phyloP scores from a whole-genome alignment of 108 stramenopile genomes.

The Pseudonitzschia multiseries region DNA sequence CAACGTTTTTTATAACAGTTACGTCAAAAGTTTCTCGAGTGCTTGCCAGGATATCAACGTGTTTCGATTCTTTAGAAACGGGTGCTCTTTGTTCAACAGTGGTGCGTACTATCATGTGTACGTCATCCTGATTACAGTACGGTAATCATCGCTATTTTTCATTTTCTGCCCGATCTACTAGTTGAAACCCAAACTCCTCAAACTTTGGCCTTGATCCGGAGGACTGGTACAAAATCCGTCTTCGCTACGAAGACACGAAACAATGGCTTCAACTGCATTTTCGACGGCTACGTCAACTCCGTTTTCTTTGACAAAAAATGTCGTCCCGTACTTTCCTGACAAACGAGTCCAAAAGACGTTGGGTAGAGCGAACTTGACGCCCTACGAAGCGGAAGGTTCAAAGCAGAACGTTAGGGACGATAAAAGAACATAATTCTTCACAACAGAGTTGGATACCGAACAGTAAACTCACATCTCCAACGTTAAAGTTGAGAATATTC shows the following conservation, averaged over 20 bases:
- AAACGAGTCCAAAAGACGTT: constrained; percentile 90
- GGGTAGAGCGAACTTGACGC: constrained; percentile 70
- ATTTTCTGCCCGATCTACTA: neutral
- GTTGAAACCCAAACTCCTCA: constrained; percentile 62
- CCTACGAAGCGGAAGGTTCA: constrained; percentile 8
- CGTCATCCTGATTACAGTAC: no score
- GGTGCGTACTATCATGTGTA: no score
- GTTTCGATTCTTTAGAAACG: no score
- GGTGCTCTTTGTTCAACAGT: no score
- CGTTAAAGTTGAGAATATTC: constrained; percentile 87
- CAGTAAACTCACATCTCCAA: constrained; percentile 60
- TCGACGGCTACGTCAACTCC: constrained; percentile 81
- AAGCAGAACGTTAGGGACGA: constrained; percentile 13
- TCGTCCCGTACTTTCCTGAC: constrained; percentile 75
- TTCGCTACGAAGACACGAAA: constrained; percentile 75
- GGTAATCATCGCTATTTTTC: no score
- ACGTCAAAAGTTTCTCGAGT: no score
- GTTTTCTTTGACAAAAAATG: constrained; percentile 83
- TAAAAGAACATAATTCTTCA: neutral
- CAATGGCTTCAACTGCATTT: constrained; percentile 83
- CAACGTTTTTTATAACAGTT: no score
- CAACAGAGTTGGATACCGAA: neutral
- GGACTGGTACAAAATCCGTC: constrained; percentile 77
- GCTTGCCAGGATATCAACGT: no score
- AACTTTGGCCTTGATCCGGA: constrained; percentile 70